A percentile compares a stretch with the other conserved stretches of the same genome.
Conservation (phyloP, 1,284 basidiomycete genomes). For the Ceratobasidium papillatum region DNA sequence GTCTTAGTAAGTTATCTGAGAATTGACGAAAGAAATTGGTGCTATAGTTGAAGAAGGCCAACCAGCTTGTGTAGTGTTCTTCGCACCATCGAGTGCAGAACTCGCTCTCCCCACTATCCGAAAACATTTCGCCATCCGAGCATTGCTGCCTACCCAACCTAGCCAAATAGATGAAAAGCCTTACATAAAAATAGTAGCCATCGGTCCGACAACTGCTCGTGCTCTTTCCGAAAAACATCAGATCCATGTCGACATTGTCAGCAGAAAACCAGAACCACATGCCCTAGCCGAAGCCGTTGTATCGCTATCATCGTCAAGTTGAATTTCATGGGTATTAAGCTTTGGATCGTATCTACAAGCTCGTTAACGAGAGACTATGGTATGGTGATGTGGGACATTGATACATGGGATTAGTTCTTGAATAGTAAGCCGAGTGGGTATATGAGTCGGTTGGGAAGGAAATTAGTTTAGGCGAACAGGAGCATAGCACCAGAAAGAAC, state of each 20-base stretch:
- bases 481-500: background rate
- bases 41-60: background rate
- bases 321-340: conserved; percentile 26
- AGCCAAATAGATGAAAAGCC: conserved; percentile 25
- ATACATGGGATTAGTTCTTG: conserved; percentile 2
- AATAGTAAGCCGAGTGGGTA: background rate
- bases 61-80: conserved; percentile 63
- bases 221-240: conserved; percentile 60
- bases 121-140: conserved; percentile 54
- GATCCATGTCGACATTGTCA: conserved; percentile 62
- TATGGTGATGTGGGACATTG: conserved; percentile 10
- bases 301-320: conserved; percentile 23
- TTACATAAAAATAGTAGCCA: conserved; percentile 61
- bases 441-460: background rate
- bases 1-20: too few relatives aligned
- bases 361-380: conserved; percentile 6
- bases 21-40: background rate
- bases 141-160: conserved; percentile 26
- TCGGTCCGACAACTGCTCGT: conserved; percentile 70
- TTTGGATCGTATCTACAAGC: background rate
- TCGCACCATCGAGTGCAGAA: conserved; percentile 75
- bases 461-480: background rate
- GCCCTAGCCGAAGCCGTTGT: conserved; percentile 57
- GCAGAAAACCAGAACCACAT: conserved; percentile 66
- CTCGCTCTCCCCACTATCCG: conserved; percentile 64